phyloP scores from a whole-genome alignment of 2,329 filamentous ascomycete genomes.

The Shiraia sp. region DNA sequence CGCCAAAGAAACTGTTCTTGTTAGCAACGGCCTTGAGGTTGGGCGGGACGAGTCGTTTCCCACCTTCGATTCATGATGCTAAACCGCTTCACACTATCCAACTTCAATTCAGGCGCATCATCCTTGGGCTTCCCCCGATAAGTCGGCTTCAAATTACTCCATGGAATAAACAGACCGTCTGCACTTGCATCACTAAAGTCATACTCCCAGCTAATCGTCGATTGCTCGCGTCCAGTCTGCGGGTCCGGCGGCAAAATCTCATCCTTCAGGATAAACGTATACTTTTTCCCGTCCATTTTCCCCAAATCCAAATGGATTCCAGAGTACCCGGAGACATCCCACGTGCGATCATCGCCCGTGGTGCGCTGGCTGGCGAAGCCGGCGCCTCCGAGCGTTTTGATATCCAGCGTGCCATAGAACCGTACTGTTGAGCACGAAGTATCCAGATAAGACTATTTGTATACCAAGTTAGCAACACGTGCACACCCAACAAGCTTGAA shows the following conservation, averaged over 20 bases:
- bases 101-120: slow-evolving; percentile 63
- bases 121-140: slow-evolving; percentile 70
- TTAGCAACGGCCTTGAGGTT: too few species aligned
- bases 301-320: slow-evolving; percentile 62
- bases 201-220: slow-evolving; percentile 73
- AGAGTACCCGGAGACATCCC: slow-evolving; percentile 67
- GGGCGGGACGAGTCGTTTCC: too few species aligned
- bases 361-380: slow-evolving; percentile 82
- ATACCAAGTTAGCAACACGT: too few species aligned
- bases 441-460: slow-evolving; percentile 52
- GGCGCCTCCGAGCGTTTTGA: slow-evolving; percentile 73
- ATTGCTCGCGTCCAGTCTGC: slow-evolving; percentile 70
- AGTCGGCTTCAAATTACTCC: slow-evolving; percentile 69
- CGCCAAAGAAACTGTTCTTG: slow-evolving; percentile 78
- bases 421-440: slow-evolving; percentile 46
- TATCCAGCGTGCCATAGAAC: slow-evolving; percentile 74
- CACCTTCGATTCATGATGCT: slow-evolving; percentile 84
- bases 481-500: slow-evolving; percentile 35
- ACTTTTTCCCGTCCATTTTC: slow-evolving; percentile 65
- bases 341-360: slow-evolving; percentile 57
- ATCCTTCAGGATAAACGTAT: slow-evolving; percentile 78
- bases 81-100: slow-evolving; percentile 65
- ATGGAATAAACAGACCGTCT: slow-evolving; percentile 59
- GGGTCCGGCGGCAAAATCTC: slow-evolving; percentile 59
- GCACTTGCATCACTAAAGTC: slow-evolving; percentile 23